phyloP scores from a whole-genome alignment of 2,329 filamentous ascomycete species.

The Ophiognomonia clavigignenti-juglandacearum region DNA sequence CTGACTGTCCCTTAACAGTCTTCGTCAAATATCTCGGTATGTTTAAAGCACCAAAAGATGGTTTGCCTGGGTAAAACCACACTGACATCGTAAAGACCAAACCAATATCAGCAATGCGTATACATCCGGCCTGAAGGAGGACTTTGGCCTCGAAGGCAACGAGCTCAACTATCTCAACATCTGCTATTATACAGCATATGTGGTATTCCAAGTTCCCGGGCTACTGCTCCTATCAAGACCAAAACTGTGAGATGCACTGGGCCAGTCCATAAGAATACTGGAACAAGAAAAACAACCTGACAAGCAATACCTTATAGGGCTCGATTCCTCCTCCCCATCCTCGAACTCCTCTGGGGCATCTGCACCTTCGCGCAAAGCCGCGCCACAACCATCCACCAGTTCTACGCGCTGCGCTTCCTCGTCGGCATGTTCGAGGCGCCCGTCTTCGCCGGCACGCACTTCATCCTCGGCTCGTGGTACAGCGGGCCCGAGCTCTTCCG shows the following conservation, averaged over 20 bases:
- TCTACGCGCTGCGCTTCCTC: constrained; percentile 27
- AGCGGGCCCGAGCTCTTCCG: constrained; percentile 27
- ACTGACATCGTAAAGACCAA: constrained; percentile 20
- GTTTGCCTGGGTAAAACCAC: not conserved
- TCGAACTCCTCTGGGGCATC: constrained; percentile 28
- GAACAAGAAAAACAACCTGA: not conserved
- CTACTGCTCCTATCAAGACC: constrained; percentile 27
- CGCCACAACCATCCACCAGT: constrained; percentile 24
- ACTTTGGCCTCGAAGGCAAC: constrained; percentile 32
- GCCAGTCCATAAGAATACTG: not conserved
- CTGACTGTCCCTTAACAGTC: constrained; percentile 21
- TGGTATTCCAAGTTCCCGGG: constrained; percentile 29
- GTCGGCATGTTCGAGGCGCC: constrained; percentile 29
- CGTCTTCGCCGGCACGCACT: constrained; percentile 29
- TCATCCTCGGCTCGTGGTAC: constrained; percentile 26
- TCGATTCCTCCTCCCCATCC: constrained; percentile 26
- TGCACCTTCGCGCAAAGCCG: constrained; percentile 26
- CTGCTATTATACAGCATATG: constrained; percentile 34
- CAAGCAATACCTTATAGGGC: constrained; percentile 14
- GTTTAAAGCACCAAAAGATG: not conserved
- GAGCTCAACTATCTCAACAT: constrained; percentile 36
- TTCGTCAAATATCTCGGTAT: constrained; percentile 29
- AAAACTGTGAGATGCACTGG: constrained; percentile 23
- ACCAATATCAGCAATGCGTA: constrained; percentile 33
- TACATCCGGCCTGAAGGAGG: constrained; percentile 34